Evolutionary conservation across 306 rosid genomes (phyloP).

Genomic region (Lotus japonicus): DNA sequence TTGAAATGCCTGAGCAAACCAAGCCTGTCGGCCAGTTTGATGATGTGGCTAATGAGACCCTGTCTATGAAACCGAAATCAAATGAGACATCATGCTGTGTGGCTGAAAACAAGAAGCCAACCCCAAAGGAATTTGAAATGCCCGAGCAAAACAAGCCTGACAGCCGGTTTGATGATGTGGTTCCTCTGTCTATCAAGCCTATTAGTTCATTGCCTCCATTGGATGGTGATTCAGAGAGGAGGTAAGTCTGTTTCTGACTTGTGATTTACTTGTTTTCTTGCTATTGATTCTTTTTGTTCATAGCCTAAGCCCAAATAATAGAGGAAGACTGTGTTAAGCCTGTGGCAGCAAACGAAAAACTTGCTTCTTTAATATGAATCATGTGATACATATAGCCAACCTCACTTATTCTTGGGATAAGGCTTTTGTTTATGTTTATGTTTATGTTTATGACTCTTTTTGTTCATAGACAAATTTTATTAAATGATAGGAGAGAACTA

Average conservation of each 20-base stretch:
- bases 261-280: background rate
- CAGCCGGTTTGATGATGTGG: slow-evolving; percentile 31
- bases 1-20: slow-evolving; percentile 24
- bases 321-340: no score
- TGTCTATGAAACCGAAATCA: slow-evolving; percentile 24
- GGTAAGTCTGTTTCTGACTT: slow-evolving; percentile 32
- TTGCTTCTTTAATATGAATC: no score
- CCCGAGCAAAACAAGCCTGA: slow-evolving; percentile 25
- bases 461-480: background rate
- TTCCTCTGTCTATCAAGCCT: slow-evolving; percentile 6
- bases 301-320: no score
- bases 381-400: no score
- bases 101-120: slow-evolving; percentile 20
- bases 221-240: slow-evolving; percentile 53
- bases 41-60: slow-evolving; percentile 19
- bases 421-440: no score
- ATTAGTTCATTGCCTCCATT: slow-evolving; percentile 21
- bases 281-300: no score
- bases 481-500: background rate
- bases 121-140: slow-evolving; percentile 25
- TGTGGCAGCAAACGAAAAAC: no score
- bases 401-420: no score
- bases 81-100: slow-evolving; percentile 11
- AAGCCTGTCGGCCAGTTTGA: slow-evolving; percentile 32
- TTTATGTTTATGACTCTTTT: no score